Conservation (phyloP, 139 green algal species). For the Zygnema cylindricum region DNA sequence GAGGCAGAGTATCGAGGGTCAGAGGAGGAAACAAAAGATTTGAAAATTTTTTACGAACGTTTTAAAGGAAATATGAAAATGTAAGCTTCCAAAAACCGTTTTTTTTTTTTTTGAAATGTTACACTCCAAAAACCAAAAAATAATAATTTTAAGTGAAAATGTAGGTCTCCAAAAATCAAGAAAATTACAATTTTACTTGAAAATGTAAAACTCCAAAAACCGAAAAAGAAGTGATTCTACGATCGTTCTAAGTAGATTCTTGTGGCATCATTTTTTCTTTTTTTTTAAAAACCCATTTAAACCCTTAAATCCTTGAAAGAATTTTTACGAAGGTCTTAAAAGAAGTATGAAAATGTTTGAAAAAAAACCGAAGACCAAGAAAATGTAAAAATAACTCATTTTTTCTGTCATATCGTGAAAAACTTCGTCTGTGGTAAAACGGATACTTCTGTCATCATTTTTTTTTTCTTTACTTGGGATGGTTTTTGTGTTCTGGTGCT, state of each 20-base stretch:
- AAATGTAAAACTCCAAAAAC: too few species aligned
- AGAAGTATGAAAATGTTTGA: too few species aligned
- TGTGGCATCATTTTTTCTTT: neutral
- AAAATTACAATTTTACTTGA: too few species aligned
- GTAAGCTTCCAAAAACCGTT: neutral
- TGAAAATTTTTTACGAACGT: conserved; percentile 77
- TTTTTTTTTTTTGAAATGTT: neutral
- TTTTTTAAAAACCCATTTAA: too few species aligned
- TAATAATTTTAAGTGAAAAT: neutral
- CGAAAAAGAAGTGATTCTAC: too few species aligned
- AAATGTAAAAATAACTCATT: too few species aligned
- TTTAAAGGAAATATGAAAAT: conserved; percentile 83
- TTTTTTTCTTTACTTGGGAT: too few species aligned
- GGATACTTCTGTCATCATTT: neutral
- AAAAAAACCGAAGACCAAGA: too few species aligned
- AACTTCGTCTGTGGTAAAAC: too few species aligned
- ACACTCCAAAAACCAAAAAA: neutral
- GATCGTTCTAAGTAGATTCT: neutral
- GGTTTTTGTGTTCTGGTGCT: neutral
- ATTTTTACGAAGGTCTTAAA: too few species aligned
- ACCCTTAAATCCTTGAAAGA: too few species aligned
- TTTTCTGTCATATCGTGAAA: too few species aligned
- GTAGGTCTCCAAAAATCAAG: neutral
- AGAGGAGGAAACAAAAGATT: conserved; percentile 77
- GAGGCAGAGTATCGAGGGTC: conserved; percentile 75